Conservation (phyloP, 441 rosid genomes). For the Raphanus hybrid region DNA sequence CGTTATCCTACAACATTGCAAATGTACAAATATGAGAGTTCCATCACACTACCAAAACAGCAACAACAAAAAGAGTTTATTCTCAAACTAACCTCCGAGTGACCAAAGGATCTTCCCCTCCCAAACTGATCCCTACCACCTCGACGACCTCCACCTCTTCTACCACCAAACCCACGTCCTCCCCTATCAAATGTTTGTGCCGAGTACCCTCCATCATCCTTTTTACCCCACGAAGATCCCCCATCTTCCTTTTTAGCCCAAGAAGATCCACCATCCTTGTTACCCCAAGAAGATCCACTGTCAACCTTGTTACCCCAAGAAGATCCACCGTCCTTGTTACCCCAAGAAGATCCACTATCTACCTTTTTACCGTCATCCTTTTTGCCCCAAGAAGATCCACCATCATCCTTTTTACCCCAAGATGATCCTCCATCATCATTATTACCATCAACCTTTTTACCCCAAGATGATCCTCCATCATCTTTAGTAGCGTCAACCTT, state of each 20-base stretch:
- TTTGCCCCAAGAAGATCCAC: constrained; percentile 12
- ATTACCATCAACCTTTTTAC: neutral
- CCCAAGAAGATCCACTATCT: constrained; percentile 8
- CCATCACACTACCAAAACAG: neutral
- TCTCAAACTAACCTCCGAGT: constrained; percentile 37
- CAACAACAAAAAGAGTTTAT: neutral
- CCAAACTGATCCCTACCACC: constrained; percentile 63
- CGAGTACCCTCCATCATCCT: constrained; percentile 30
- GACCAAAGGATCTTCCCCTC: constrained; percentile 53
- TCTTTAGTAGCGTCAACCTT: neutral
- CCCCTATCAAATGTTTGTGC: constrained; percentile 37
- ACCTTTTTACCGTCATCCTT: constrained; percentile 20
- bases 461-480: constrained; percentile 10
- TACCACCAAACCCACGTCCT: constrained; percentile 60
- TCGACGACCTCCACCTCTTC: constrained; percentile 55
- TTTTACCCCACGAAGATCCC: constrained; percentile 25
- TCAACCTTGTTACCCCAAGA: constrained; percentile 19
- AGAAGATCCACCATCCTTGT: constrained; percentile 1
- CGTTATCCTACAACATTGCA: constrained; percentile 36
- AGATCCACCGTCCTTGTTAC: neutral
- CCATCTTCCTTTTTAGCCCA: constrained; percentile 24
- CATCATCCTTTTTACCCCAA: constrained; percentile 21
- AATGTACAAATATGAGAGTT: constrained; percentile 26
- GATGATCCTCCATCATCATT: constrained; percentile 15
- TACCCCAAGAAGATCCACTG: neutral